Base-by-base conservation (phyloP, 2,329 filamentous ascomycete species). In the Fusarium cicatricum region DNA sequence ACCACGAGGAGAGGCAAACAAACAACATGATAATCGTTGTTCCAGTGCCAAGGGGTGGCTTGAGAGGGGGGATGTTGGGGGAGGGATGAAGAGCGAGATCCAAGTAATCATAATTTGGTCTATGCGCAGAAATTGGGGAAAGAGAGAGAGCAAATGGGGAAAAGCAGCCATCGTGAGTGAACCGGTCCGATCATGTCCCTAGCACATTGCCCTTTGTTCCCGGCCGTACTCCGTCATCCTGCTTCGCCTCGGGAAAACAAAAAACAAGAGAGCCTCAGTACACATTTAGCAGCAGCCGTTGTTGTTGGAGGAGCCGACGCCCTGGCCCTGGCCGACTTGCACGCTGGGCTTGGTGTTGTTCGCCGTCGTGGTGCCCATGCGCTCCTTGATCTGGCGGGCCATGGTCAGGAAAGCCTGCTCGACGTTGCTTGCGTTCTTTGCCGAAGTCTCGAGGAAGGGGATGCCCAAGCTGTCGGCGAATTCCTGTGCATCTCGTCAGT, bases 361-460 rank as follows among this genome's bases (percentile, higher is more conserved):
- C 66, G 90, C 90, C 38, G 91, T 90, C 63, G 94, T 95, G 69
- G 92, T 97, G 72, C 95, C 95, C 94, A 99, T 99, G 74, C 95
- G 90, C 84, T 98, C 94, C 87, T 99, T 99, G 83, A 99, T 99
- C 81, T 99, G 95, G 78, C 95, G 90, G 71, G 95, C 95, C 95
- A 99, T 99, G 77, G 95, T 99, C 81, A 99, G 81, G 89, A 99
- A 99, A 74, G 95, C 94, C 82, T 99, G 95, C 83, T 99, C 95
- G 77, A 99, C 95, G 78, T 99, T 99, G 81, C 91, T 97, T 67
- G 95, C 94, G 81, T 97, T 98, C 90, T 99, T 99, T 74, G 95
- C 95, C 36, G 95, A 99, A 15, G 95, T 99, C 86, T 99, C 95
- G 75, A 99, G 90, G 89, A 99, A 99, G 41, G 95, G 95, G 69